These are phyloP conservation scores for Penicillium lividum DNA, from an alignment of 495 filamentous ascomycete genomes.

Conservation along the genomic window DNA sequence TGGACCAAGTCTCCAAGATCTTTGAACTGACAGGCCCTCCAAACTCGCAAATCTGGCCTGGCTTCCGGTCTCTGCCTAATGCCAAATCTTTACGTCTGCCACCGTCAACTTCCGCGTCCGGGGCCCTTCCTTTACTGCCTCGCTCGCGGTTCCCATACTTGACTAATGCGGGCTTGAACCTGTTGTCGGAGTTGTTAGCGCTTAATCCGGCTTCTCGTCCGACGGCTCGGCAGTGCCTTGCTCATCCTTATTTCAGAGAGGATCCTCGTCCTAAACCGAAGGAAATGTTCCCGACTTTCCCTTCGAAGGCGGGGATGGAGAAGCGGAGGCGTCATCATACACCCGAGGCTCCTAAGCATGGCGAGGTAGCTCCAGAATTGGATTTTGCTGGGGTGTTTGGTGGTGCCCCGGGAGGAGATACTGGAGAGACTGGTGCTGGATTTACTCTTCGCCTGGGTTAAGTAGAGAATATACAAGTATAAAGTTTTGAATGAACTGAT, in stretches of 20 bases:
- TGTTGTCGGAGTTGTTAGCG: conserved; percentile 69
- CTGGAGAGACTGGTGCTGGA: conserved; percentile 77
- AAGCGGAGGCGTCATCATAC: conserved; percentile 69
- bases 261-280: conserved; percentile 83
- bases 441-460: conserved; percentile 74
- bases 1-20: conserved; percentile 81
- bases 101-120: conserved; percentile 24
- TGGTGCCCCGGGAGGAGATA: conserved; percentile 67
- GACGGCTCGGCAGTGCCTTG: conserved; percentile 67
- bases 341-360: conserved; percentile 84
- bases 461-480: conserved; percentile 6
- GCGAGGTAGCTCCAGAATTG: conserved; percentile 65
- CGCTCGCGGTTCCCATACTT: conserved; percentile 80
- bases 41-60: conserved; percentile 81
- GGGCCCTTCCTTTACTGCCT: conserved; percentile 37
- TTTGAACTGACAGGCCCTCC: conserved; percentile 92
- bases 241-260: conserved; percentile 85
- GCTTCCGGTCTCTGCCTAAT: conserved; percentile 85
- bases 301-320: conserved; percentile 92
- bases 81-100: conserved; percentile 83
- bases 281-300: conserved; percentile 90
- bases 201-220: conserved; percentile 75
- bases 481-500: not conserved
- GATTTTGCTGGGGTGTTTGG: conserved; percentile 76
- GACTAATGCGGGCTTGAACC: conserved; percentile 68